Conservation (phyloP, 2,329 filamentous ascomycete species). For the Colletotrichum shisoi region DNA sequence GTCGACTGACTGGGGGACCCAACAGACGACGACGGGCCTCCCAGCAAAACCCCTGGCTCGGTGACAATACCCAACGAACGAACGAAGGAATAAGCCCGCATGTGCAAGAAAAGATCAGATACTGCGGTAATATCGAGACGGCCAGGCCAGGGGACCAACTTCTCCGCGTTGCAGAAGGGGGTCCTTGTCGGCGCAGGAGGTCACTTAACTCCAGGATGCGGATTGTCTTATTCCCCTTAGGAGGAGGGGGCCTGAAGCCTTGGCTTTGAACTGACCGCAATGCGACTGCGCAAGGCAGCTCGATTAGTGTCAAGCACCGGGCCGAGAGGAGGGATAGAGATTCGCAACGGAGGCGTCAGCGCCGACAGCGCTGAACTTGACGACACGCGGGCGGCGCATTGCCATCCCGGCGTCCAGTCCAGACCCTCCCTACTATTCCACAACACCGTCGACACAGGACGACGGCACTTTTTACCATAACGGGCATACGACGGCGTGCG, state of each 20-base stretch:
- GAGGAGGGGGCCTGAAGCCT: slow-evolving; percentile 16
- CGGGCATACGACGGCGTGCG: slow-evolving; percentile 1
- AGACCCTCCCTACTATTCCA: not conserved
- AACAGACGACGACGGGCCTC: slow-evolving; percentile 6
- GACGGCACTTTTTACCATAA: not conserved
- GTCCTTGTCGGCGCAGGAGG: slow-evolving; percentile 18
- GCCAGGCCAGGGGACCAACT: slow-evolving; percentile 14
- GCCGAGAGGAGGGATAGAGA: slow-evolving; percentile 2
- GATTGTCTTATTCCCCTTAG: slow-evolving; percentile 13
- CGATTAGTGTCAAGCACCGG: slow-evolving; percentile 24
- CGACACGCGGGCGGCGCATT: slow-evolving; percentile 1
- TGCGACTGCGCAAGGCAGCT: slow-evolving; percentile 8
- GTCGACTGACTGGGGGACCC: not conserved
- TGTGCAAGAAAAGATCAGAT: slow-evolving; percentile 4
- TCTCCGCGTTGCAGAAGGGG: slow-evolving; percentile 5
- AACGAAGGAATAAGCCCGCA: slow-evolving; percentile 12
- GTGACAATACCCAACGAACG: slow-evolving; percentile 4
- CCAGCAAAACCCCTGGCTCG: slow-evolving; percentile 4
- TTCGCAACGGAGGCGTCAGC: slow-evolving; percentile 21
- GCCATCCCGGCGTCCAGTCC: not conserved
- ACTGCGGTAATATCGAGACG: slow-evolving; percentile 17
- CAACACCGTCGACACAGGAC: no score
- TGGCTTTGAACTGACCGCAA: slow-evolving; percentile 14
- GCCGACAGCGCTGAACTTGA: slow-evolving; percentile 11
- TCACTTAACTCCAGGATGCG: slow-evolving; percentile 8